Evolutionary conservation across 192 early-diverging fungal genomes (phyloP).

Genomic region (Powellomyces hirtus): DNA sequence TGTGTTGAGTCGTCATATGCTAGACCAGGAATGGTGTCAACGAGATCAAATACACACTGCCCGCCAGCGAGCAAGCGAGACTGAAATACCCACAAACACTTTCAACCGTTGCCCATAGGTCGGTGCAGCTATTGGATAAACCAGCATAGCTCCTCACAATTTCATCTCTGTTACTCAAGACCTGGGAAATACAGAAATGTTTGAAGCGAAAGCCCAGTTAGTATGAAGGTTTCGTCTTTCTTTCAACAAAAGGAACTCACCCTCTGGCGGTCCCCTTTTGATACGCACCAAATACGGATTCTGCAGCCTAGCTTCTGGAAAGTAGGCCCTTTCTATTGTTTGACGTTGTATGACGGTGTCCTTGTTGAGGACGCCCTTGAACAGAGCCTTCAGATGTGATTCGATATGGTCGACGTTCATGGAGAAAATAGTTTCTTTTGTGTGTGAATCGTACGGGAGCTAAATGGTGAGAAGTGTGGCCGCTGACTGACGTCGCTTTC

Average conservation of each 20-base stretch:
- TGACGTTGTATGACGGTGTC: slow-evolving; percentile 24
- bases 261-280: not conserved
- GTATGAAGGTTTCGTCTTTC: too few species aligned
- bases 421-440: too few species aligned
- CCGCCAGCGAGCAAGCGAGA: too few species aligned
- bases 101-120: slow-evolving; percentile 30
- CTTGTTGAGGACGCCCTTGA: slow-evolving; percentile 12
- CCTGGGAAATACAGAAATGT: slow-evolving; percentile 14
- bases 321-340: slow-evolving; percentile 34
- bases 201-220: too few species aligned
- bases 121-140: slow-evolving; percentile 40
- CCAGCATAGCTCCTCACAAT: slow-evolving; percentile 42
- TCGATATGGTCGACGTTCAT: not conserved
- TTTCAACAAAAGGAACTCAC: slow-evolving; percentile 3
- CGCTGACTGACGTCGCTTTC: too few species aligned
- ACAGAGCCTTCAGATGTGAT: slow-evolving; percentile 7
- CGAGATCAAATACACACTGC: too few species aligned
- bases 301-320: slow-evolving; percentile 29
- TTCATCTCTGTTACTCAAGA: slow-evolving; percentile 39
- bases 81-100: slow-evolving; percentile 33
- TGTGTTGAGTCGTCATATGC: slow-evolving; percentile 33
- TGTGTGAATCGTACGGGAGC: too few species aligned
- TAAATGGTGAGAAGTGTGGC: too few species aligned
- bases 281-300: slow-evolving; percentile 47
- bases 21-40: slow-evolving; percentile 7